phyloP scores from a whole-genome alignment of 768 basidiomycete species.

The Pleurotus platypus region DNA sequence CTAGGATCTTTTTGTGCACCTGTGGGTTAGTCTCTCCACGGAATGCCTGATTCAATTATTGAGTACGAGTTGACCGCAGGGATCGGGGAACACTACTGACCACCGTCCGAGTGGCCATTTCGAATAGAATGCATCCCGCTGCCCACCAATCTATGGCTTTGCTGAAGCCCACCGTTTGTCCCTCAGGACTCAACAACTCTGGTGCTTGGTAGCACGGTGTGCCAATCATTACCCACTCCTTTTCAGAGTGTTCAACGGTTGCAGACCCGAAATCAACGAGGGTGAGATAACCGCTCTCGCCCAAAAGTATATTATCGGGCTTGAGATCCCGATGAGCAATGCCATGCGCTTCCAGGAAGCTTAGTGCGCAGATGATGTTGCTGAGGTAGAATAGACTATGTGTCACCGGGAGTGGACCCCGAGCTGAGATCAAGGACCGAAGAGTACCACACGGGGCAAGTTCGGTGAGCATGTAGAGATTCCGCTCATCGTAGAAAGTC shows the following conservation, averaged over 20 bases:
- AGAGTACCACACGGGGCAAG: conserved; percentile 43
- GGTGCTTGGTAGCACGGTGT: conserved; percentile 50
- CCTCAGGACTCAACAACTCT: conserved; percentile 28
- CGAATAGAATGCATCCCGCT: conserved; percentile 45
- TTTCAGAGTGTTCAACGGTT: conserved; percentile 16
- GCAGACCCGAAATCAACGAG: conserved; percentile 51
- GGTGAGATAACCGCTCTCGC: conserved; percentile 50
- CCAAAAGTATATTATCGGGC: conserved; percentile 55
- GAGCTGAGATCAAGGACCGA: conserved; percentile 28
- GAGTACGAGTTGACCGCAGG: neutral
- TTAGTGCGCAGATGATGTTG: conserved; percentile 48
- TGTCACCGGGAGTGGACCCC: conserved; percentile 25
- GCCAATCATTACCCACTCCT: conserved; percentile 34
- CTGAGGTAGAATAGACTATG: conserved; percentile 48
- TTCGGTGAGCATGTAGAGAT: conserved; percentile 51
- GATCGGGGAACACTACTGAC: conserved; percentile 20
- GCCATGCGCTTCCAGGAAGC: conserved; percentile 39
- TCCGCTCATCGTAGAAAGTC: conserved; percentile 40
- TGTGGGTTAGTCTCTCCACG: conserved; percentile 15
- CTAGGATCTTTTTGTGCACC: conserved; percentile 22
- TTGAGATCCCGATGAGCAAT: conserved; percentile 56
- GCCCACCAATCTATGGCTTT: conserved; percentile 54
- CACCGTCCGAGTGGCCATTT: conserved; percentile 42
- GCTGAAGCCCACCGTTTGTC: conserved; percentile 15
- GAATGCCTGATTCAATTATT: conserved; percentile 13